phyloP scores from a whole-genome alignment of 345 rosid genomes.

The Pistacia atlantica region DNA sequence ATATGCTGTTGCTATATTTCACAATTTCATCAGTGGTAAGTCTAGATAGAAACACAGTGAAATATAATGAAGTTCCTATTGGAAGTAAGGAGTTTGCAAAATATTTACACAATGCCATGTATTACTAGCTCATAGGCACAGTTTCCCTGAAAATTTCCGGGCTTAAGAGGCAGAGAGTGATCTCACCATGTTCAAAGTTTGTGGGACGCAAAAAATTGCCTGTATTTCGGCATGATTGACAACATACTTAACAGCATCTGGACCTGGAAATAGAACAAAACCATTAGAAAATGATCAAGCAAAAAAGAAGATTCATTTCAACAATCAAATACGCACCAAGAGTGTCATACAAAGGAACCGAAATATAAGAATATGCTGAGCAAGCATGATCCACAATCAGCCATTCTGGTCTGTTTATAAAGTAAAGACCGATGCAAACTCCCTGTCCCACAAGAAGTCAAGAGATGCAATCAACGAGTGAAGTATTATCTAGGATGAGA shows the following conservation, averaged over 20 bases:
- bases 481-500: not conserved
- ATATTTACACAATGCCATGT: not conserved
- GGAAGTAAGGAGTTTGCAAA: constrained; percentile 5
- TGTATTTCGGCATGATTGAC: constrained; percentile 75
- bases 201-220: constrained; percentile 82
- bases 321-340: constrained; percentile 57
- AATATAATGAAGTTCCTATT: not conserved
- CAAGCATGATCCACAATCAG: constrained; percentile 92
- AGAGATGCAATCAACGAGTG: constrained; percentile 10
- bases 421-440: constrained; percentile 67
- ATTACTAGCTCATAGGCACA: not conserved
- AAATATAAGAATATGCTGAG: constrained; percentile 84
- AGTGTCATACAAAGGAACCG: constrained; percentile 92
- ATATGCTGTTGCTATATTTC: not conserved
- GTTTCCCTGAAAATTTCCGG: not conserved
- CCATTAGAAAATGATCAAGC: constrained; percentile 18
- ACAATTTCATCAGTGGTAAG: not conserved
- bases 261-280: constrained; percentile 52
- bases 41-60: not conserved
- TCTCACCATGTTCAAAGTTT: constrained; percentile 77
- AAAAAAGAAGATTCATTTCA: not conserved
- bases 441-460: constrained; percentile 54
- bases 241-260: constrained; percentile 79
- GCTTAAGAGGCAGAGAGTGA: constrained; percentile 22
- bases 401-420: constrained; percentile 93